Evolutionary conservation across 1,284 basidiomycete species (phyloP).

Genomic region (Irpex sp.): DNA sequence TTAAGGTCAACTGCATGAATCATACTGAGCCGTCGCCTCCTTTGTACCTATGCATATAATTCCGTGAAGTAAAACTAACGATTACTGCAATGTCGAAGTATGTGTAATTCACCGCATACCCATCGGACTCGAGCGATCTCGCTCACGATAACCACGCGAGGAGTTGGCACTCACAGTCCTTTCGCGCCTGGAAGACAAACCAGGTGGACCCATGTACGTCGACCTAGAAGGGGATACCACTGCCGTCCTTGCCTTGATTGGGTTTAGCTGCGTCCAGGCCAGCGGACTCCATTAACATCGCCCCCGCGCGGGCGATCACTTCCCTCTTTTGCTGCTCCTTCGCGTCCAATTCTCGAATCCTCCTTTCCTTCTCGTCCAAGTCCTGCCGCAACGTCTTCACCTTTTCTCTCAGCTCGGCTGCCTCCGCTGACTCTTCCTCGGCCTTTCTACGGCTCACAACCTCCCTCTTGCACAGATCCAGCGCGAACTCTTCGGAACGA

Average conservation of each 20-base stretch:
- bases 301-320: background rate
- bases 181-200: background rate
- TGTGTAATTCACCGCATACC: background rate
- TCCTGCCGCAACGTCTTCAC: conserved; percentile 19
- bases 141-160: background rate
- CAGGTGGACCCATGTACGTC: background rate
- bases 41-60: no score
- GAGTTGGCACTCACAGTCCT: background rate
- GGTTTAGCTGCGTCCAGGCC: background rate
- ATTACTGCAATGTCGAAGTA: no score
- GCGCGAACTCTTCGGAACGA: conserved; percentile 33
- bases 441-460: conserved; percentile 35
- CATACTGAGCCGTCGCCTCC: no score
- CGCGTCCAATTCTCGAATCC: background rate
- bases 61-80: no score
- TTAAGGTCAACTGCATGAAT: no score
- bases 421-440: conserved; percentile 26
- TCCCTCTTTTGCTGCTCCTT: background rate
- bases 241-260: background rate
- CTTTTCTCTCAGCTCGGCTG: conserved; percentile 13
- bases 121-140: background rate
- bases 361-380: background rate
- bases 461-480: conserved; percentile 38
- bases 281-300: background rate
- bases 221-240: background rate